These are phyloP conservation scores for Coriolopsis trogii DNA, from an alignment of 1,284 basidiomycete genomes.

Conservation along the genomic window DNA sequence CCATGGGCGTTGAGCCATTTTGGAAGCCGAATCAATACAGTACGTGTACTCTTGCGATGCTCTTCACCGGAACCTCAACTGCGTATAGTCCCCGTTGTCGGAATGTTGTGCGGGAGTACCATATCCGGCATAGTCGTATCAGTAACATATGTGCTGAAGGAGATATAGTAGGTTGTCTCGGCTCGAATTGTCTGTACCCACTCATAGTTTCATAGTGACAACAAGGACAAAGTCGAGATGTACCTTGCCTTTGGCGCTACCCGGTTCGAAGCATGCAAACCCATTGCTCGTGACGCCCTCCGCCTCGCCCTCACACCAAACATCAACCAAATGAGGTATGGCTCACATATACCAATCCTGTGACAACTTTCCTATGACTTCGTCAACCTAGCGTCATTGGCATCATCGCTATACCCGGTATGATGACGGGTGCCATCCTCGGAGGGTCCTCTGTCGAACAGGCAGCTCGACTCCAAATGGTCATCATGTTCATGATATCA, in stretches of 20 bases:
- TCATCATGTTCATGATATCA: slow-evolving; percentile 91
- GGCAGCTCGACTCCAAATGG: slow-evolving; percentile 84
- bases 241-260: slow-evolving; percentile 84
- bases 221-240: slow-evolving; percentile 81
- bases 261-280: slow-evolving; percentile 78
- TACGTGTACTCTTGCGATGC: slow-evolving; percentile 36
- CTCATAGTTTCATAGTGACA: slow-evolving; percentile 54
- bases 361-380: background rate
- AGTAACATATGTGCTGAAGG: slow-evolving; percentile 65
- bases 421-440: slow-evolving; percentile 91
- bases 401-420: slow-evolving; percentile 76
- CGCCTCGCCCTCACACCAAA: slow-evolving; percentile 77
- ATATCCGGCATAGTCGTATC: slow-evolving; percentile 77
- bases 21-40: slow-evolving; percentile 84
- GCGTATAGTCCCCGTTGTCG: slow-evolving; percentile 73
- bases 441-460: slow-evolving; percentile 84
- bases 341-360: slow-evolving; percentile 1
- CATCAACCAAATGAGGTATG: slow-evolving; percentile 84
- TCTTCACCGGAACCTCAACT: slow-evolving; percentile 28
- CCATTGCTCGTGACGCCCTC: slow-evolving; percentile 77
- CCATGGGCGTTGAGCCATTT: slow-evolving; percentile 77
- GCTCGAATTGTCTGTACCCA: background rate
- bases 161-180: slow-evolving; percentile 55
- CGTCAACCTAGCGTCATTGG: slow-evolving; percentile 66
- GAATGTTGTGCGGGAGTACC: slow-evolving; percentile 86